Conservation (phyloP, 2,329 filamentous ascomycete species). For the Penicillium sp. region DNA sequence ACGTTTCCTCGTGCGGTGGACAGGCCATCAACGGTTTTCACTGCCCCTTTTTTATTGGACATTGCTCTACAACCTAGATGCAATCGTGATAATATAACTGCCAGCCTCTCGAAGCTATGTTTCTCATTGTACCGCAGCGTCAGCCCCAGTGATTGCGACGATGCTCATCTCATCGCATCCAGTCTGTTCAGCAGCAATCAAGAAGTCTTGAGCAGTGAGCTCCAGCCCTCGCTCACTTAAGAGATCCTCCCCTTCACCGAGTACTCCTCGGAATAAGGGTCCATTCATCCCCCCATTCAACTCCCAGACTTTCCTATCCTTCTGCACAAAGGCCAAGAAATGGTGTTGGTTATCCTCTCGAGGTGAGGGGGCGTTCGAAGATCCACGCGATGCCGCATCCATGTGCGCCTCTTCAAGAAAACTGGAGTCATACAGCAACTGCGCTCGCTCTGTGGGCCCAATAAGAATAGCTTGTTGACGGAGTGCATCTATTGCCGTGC, state of each 20-base stretch:
- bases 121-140: not conserved
- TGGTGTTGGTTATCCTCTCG: constrained; percentile 14
- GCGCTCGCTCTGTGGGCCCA: not conserved
- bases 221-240: constrained; percentile 26
- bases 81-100: not conserved
- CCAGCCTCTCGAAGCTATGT: not conserved
- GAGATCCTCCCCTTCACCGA: constrained; percentile 28
- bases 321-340: constrained; percentile 34
- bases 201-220: constrained; percentile 25
- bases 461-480: constrained; percentile 2
- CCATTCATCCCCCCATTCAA: constrained; percentile 30
- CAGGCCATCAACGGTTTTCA: too few species aligned
- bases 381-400: constrained; percentile 3
- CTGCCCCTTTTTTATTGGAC: too few species aligned
- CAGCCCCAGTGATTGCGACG: constrained; percentile 5
- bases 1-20: too few species aligned
- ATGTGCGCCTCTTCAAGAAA: constrained; percentile 11
- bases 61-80: too few species aligned
- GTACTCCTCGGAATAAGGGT: constrained; percentile 25
- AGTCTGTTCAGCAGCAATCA: constrained; percentile 6
- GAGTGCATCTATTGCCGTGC: constrained; percentile 1
- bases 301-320: constrained; percentile 31
- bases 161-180: constrained; percentile 8
- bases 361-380: constrained; percentile 5
- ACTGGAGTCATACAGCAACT: constrained; percentile 10